Conservation (phyloP, 2,329 filamentous ascomycete genomes). For the Monosporascus sp. region DNA sequence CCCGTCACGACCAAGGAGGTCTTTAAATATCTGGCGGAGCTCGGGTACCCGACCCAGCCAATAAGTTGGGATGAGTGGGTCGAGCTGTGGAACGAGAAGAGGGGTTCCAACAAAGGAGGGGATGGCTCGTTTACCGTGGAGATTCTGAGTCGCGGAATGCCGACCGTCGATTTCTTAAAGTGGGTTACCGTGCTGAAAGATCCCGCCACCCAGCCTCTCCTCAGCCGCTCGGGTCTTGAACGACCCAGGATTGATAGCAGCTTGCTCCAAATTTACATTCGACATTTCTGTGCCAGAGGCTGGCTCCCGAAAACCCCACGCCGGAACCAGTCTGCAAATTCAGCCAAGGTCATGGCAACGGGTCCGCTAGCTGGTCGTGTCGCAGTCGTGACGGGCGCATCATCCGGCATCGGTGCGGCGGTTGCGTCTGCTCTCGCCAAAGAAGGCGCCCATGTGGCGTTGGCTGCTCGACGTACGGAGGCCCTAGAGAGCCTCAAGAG, state of each 20-base stretch:
- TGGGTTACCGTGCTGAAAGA: slow-evolving; percentile 72
- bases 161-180: slow-evolving; percentile 64
- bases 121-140: slow-evolving; percentile 73
- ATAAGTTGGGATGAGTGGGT: slow-evolving; percentile 73
- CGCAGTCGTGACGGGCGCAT: slow-evolving; percentile 73
- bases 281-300: slow-evolving; percentile 75
- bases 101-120: slow-evolving; percentile 58
- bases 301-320: slow-evolving; percentile 65
- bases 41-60: slow-evolving; percentile 66
- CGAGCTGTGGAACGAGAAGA: slow-evolving; percentile 65
- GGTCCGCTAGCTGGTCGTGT: slow-evolving; percentile 65
- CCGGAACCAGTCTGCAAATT: slow-evolving; percentile 29
- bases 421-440: slow-evolving; percentile 63
- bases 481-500: slow-evolving; percentile 64
- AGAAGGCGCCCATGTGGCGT: slow-evolving; percentile 67
- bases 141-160: slow-evolving; percentile 77
- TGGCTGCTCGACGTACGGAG: slow-evolving; percentile 67
- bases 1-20: slow-evolving; percentile 63
- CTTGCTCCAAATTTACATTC: slow-evolving; percentile 72
- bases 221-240: slow-evolving; percentile 46
- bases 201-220: slow-evolving; percentile 58
- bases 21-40: slow-evolving; percentile 58
- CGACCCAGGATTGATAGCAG: slow-evolving; percentile 65
- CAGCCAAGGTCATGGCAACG: slow-evolving; percentile 30
- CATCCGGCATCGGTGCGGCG: slow-evolving; percentile 74